A percentile compares a stretch with the other conserved stretches of the same genome.
phyloP scores from a whole-genome alignment of 495 filamentous ascomycete species.

The Cercophora scortea region DNA sequence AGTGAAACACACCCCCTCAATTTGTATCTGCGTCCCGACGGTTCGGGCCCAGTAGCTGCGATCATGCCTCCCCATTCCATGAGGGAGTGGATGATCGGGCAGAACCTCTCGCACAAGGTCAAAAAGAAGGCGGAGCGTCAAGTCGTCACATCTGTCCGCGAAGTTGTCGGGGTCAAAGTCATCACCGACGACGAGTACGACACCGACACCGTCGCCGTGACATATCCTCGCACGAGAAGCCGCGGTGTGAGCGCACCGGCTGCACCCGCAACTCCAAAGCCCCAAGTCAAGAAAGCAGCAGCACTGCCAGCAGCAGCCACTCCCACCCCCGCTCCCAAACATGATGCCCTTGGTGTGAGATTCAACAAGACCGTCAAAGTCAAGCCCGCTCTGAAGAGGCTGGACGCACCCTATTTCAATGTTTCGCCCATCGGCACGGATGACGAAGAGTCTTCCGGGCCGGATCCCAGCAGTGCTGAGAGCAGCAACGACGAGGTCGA shows the following conservation, averaged over 20 bases:
- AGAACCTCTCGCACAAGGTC: slow-evolving; percentile 16
- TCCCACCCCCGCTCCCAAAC: background rate
- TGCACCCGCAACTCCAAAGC: background rate
- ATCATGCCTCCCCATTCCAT: slow-evolving; percentile 22
- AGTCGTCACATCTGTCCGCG: background rate
- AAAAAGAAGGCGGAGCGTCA: slow-evolving; percentile 2
- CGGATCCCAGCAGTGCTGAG: background rate
- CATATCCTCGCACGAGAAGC: slow-evolving; percentile 18
- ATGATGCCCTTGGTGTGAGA: background rate
- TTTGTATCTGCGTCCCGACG: too few relatives aligned
- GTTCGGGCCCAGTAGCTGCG: background rate
- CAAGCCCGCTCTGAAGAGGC: background rate
- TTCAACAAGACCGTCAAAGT: background rate
- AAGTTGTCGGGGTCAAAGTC: slow-evolving; percentile 22
- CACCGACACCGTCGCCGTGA: slow-evolving; percentile 26
- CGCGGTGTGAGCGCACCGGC: background rate
- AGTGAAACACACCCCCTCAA: too few relatives aligned
- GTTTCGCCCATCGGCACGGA: background rate
- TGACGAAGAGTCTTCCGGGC: background rate
- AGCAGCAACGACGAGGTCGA: background rate
- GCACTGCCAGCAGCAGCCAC: background rate
- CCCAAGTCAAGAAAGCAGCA: background rate
- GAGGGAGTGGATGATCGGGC: slow-evolving; percentile 35
- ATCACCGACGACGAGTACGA: slow-evolving; percentile 31
- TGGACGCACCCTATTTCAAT: background rate